Evolutionary conservation across 495 filamentous ascomycete species (phyloP), one percentile per base, ranked within the genome.

Genomic region (Daldinia loculata): DNA sequence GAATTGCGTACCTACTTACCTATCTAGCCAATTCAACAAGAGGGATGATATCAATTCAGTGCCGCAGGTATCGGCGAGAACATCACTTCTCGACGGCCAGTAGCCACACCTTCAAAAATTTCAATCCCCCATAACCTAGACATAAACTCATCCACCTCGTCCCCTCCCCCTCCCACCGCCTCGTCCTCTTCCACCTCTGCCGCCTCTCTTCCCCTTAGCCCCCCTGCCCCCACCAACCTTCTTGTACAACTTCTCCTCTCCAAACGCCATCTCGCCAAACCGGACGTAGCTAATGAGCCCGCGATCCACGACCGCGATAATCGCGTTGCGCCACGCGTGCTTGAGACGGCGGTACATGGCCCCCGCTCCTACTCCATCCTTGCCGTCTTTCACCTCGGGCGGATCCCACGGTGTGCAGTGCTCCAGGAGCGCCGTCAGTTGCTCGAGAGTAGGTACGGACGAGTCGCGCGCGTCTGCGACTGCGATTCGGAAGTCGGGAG

Each of bases 271-370:
- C 80, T 98, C 94, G 7, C 84, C 89, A 59, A 97, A 80, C 38
- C 91, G 85, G 55, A 97, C 79, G 76, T 92, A 99, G 75, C 94
- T 98, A 32, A 93, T 90, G 30, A 99, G 84, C 0, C 95, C 95
- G 62, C 93, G 85, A 75, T 98, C 95, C 8, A 97, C 92, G 5
- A 98, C 87, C 0, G 94, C 95, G 17, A 99, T 72, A 55, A 97
- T 81, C 6, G 93, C 93, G 77, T 92, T 93, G 65, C 93, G 85
- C 75, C 92, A 90, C 12, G 93, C 95, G 61, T 97, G 89, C 74
- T 91, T 94, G 65, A 98, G 77, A n/a, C 91, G 84, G 65, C 84
- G 82, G 69, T 93, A 93, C 55, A 84, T 56, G 26, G 83, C 79
- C 0, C 82, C 74, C 57, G 83, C 79, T 0, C 82, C 78, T 24